Base-by-base conservation (phyloP, 345 rosid genomes). In the Toxicodendron radicans region DNA sequence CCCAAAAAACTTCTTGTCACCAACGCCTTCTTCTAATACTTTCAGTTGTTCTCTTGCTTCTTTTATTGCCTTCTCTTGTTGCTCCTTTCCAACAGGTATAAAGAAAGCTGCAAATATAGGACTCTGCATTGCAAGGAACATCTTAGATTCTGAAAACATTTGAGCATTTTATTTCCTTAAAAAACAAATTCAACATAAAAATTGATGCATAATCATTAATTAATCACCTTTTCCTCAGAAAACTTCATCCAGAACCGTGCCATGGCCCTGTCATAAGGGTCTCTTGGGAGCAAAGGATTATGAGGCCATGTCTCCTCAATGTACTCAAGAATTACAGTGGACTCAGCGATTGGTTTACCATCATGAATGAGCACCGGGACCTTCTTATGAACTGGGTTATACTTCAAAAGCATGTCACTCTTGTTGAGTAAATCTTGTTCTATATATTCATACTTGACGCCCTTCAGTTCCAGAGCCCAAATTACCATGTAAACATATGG, bases 241-340 rank as follows among this genome's bases (percentile, higher is more conserved):
- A 78, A 73, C 59, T 73, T 68, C 41, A 51, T 56, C 74, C 81
- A 73, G 52, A 78, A 78, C 13, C 74, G 49, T 11, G 77, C 75
- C 46, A 21, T 24, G 9, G 81, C 77, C 56, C 70, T 73, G 12
- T 73, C 77, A 9, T 46, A 56, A 24, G 73, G 73, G 49, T 72
- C 72, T 59, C 60, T 21, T 2, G 76, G 73, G 30, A 77, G 80
- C 45, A 72, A 45, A 33, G 77, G 66, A 68, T 32, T 74, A 3
- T 52, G 71, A 8, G 59, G 71, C 71, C 71, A 67, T 49, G 71
- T 24, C 62, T 67, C 71, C 38, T 67, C 59, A 2, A 52, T 67
- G 32, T 30, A 67, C 71, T 67, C 71, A 17, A 67, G 59, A 67
- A 67, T 51, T 3, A 51, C 71, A 1, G 21, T 51, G 2, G 71